These are phyloP conservation scores for Pisolithus albus DNA, from an alignment of 768 basidiomycete genomes.

Conservation along the genomic window DNA sequence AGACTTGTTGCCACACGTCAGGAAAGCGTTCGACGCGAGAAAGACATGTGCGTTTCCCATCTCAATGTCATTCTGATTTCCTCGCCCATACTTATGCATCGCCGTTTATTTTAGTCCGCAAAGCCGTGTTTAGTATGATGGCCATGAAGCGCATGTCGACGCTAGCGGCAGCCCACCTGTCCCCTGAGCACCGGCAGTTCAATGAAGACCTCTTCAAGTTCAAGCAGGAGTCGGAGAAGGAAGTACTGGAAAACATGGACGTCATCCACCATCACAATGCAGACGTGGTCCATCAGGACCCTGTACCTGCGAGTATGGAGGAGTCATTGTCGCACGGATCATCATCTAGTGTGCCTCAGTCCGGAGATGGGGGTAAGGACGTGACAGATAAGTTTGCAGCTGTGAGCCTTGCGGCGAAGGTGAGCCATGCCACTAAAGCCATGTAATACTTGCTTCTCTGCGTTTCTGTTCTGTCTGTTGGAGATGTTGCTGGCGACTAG, in stretches of 20 bases:
- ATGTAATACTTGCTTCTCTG: slow-evolving; percentile 8
- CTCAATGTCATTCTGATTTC: neutral
- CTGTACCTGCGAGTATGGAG: slow-evolving; percentile 1
- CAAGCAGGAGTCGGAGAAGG: slow-evolving; percentile 77
- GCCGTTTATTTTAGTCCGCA: slow-evolving; percentile 55
- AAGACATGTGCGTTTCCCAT: slow-evolving; percentile 58
- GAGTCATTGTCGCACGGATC: neutral
- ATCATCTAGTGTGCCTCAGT: neutral
- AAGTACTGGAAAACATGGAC: slow-evolving; percentile 30
- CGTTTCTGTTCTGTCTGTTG: neutral
- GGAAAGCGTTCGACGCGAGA: slow-evolving; percentile 84
- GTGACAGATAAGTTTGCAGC: slow-evolving; percentile 20
- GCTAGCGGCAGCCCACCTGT: slow-evolving; percentile 32
- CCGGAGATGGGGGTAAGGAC: slow-evolving; percentile 12
- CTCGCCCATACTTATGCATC: slow-evolving; percentile 4
- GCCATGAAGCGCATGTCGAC: slow-evolving; percentile 76
- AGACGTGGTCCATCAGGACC: neutral
- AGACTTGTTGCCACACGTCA: slow-evolving; percentile 84
- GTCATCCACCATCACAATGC: slow-evolving; percentile 47
- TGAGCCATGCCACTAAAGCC: slow-evolving; percentile 12
- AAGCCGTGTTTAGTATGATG: slow-evolving; percentile 80
- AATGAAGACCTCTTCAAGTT: slow-evolving; percentile 55
- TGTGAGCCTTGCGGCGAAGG: slow-evolving; percentile 28
- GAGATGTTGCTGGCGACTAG: neutral
- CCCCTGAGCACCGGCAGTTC: slow-evolving; percentile 42